Evolutionary conservation across 768 basidiomycete species (phyloP).

Genomic region (Boletus edulis): DNA sequence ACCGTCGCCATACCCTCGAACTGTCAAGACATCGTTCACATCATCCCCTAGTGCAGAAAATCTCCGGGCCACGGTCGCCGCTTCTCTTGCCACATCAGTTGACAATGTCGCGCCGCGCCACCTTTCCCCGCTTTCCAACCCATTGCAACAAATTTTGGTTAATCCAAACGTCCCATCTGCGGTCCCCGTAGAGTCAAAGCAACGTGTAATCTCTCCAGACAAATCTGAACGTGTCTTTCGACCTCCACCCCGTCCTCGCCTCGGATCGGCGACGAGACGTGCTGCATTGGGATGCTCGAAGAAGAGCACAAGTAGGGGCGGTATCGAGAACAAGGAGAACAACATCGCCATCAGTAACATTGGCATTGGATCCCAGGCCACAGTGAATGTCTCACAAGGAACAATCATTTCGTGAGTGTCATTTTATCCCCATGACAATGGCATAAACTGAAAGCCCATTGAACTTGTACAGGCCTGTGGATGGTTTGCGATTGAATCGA

Average conservation of each 20-base stretch:
- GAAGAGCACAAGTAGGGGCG: conserved; percentile 49
- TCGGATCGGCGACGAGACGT: conserved; percentile 55
- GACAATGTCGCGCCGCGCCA: conserved; percentile 14
- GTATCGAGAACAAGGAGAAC: conserved; percentile 59
- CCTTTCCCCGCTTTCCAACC: conserved; percentile 23
- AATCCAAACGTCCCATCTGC: conserved; percentile 39
- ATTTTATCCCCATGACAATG: background rate
- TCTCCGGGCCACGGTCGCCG: conserved; percentile 24
- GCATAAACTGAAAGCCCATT: background rate
- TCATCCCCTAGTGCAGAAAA: conserved; percentile 36
- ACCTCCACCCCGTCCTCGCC: conserved; percentile 43
- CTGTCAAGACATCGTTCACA: conserved; percentile 45
- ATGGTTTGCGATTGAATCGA: conserved; percentile 42
- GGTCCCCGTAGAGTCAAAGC: conserved; percentile 35
- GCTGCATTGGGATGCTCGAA: conserved; percentile 63
- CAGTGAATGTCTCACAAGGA: conserved; percentile 31
- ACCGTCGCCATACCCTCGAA: conserved; percentile 70
- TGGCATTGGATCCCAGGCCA: background rate
- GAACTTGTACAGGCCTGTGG: conserved; percentile 33
- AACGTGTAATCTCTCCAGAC: conserved; percentile 22
- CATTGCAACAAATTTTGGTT: conserved; percentile 43
- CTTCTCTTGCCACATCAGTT: conserved; percentile 18
- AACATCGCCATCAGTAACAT: conserved; percentile 13
- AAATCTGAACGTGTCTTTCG: conserved; percentile 28
- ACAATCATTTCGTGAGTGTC: conserved; percentile 54